phyloP scores from a whole-genome alignment of 345 rosid genomes.

The Streptanthus diversifolius region DNA sequence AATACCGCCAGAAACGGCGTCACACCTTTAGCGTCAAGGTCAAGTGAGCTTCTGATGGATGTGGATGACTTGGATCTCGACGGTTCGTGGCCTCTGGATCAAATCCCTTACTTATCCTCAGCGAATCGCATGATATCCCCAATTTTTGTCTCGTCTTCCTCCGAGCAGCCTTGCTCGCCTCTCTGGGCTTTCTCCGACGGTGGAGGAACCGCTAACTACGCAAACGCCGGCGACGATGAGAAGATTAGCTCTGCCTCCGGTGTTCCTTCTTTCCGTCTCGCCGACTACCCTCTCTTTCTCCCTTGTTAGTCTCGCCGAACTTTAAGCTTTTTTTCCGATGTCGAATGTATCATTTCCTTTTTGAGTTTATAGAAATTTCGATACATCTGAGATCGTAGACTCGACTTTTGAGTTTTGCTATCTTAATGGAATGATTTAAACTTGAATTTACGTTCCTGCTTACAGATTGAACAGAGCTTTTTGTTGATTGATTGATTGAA shows the following conservation, averaged over 20 bases:
- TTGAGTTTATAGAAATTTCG: background rate
- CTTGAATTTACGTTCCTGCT: background rate
- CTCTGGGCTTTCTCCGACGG: constrained; percentile 83
- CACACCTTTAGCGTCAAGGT: constrained; percentile 28
- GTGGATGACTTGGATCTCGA: constrained; percentile 76
- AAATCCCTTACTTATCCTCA: constrained; percentile 42
- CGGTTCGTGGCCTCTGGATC: constrained; percentile 73
- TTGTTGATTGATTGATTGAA: constrained; percentile 27
- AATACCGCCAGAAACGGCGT: constrained; percentile 32
- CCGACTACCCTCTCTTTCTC: constrained; percentile 49
- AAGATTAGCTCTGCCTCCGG: constrained; percentile 32
- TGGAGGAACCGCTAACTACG: constrained; percentile 1
- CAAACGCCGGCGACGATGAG: constrained; percentile 26
- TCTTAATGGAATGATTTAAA: background rate
- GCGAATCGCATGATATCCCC: constrained; percentile 59
- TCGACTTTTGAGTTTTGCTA: background rate
- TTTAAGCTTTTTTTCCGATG: background rate
- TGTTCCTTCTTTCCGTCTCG: constrained; percentile 34
- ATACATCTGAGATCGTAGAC: background rate
- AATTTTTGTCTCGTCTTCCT: constrained; percentile 31
- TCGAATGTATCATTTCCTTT: background rate
- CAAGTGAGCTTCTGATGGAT: constrained; percentile 47
- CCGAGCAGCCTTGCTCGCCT: constrained; percentile 82
- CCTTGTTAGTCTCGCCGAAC: constrained; percentile 48
- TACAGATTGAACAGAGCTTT: constrained; percentile 5